phyloP scores from a whole-genome alignment of 805 yeast genomes.

The Spathaspora hagerdaliae region DNA sequence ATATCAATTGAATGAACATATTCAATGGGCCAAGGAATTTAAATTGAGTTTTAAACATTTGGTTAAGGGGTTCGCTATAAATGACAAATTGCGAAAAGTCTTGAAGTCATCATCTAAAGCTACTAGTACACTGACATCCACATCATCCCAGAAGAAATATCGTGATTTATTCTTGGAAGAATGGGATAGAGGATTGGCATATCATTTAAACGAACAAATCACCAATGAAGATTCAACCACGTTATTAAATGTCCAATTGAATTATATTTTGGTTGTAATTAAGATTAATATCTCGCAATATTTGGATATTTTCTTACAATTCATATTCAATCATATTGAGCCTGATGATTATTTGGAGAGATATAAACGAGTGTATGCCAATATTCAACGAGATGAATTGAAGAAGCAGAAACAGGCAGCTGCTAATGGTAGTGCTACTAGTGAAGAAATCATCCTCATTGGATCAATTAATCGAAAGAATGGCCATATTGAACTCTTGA shows the following conservation, averaged over 20 bases:
- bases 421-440: not conserved
- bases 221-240: constrained; percentile 8
- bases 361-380: constrained; percentile 5
- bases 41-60: constrained; percentile 16
- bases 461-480: constrained; percentile 36
- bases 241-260: constrained; percentile 33
- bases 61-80: constrained; percentile 15
- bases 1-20: constrained; percentile 13
- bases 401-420: not conserved
- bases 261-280: constrained; percentile 32
- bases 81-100: not conserved
- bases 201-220: constrained; percentile 11
- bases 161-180: constrained; percentile 18
- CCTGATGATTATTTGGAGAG: constrained; percentile 4
- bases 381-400: constrained; percentile 6
- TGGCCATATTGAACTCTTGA: constrained; percentile 30
- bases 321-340: constrained; percentile 4
- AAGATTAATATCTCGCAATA: constrained; percentile 24
- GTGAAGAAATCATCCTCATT: constrained; percentile 15
- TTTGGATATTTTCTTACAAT: constrained; percentile 15
- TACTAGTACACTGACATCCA: no score
- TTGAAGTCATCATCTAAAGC: not conserved
- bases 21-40: constrained; percentile 17
- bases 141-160: not conserved
- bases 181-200: constrained; percentile 25